Evolutionary conservation across 257 asterid species (phyloP).

Genomic region (Nicotiana otophora): DNA sequence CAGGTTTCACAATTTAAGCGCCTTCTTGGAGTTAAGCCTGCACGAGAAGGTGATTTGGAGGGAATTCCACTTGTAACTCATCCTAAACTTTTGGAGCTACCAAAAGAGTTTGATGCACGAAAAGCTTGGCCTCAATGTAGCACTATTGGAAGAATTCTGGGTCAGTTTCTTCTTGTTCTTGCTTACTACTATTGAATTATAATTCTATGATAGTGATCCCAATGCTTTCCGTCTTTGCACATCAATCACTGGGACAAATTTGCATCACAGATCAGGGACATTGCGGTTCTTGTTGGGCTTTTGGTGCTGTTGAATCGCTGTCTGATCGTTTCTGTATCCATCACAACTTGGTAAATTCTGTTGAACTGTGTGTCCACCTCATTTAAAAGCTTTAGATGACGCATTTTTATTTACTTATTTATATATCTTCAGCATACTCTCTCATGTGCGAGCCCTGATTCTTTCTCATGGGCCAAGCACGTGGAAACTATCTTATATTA

Average conservation of each 20-base stretch:
- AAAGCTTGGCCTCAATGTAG: constrained; percentile 81
- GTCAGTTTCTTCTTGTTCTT: constrained; percentile 35
- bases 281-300: constrained; percentile 99
- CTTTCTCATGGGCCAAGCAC: not conserved
- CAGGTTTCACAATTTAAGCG: constrained; percentile 78
- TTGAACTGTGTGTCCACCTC: not conserved
- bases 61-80: constrained; percentile 49
- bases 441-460: not conserved
- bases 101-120: constrained; percentile 72
- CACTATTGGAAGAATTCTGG: constrained; percentile 65
- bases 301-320: constrained; percentile 87
- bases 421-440: not conserved
- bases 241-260: constrained; percentile 22
- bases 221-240: constrained; percentile 20
- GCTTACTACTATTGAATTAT: constrained; percentile 4
- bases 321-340: constrained; percentile 89
- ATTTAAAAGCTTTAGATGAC: not conserved
- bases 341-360: constrained; percentile 43
- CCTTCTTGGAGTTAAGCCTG: constrained; percentile 78
- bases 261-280: constrained; percentile 87
- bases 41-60: constrained; percentile 43
- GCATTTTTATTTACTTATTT: not conserved
- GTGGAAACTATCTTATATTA: not conserved
- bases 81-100: constrained; percentile 39
- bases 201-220: constrained; percentile 16